Conservation (phyloP, 2,329 filamentous ascomycete genomes). For the Clarireedia monteithiana region DNA sequence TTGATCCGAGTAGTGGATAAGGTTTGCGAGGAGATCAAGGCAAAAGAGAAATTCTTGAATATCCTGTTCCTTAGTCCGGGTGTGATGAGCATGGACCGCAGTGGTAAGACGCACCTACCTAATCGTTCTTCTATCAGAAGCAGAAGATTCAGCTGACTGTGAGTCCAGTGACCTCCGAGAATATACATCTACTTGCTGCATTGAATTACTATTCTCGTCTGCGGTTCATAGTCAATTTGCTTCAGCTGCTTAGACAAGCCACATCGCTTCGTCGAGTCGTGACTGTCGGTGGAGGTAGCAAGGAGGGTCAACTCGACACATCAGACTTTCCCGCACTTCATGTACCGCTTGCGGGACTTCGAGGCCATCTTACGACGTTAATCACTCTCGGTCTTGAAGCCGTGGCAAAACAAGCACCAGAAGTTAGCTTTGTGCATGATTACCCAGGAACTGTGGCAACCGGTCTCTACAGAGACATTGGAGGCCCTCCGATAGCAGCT, state of each 20-base stretch:
- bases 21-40: slow-evolving; percentile 41
- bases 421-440: slow-evolving; percentile 41
- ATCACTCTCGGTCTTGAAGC: slow-evolving; percentile 44
- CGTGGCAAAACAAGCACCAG: slow-evolving; percentile 38
- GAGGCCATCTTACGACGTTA: slow-evolving; percentile 22
- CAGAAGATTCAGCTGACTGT: slow-evolving; percentile 30
- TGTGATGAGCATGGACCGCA: too few species aligned
- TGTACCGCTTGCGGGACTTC: slow-evolving; percentile 15
- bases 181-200: slow-evolving; percentile 23
- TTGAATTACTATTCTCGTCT: slow-evolving; percentile 47
- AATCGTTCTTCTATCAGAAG: too few species aligned
- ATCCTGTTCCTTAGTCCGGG: slow-evolving; percentile 43
- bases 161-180: slow-evolving; percentile 21
- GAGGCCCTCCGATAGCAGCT: slow-evolving; percentile 14
- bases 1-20: slow-evolving; percentile 41
- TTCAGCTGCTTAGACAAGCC: slow-evolving; percentile 40
- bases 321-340: slow-evolving; percentile 32
- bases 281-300: slow-evolving; percentile 42
- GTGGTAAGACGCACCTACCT: too few species aligned
- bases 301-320: slow-evolving; percentile 41
- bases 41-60: slow-evolving; percentile 45
- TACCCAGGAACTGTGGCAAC: slow-evolving; percentile 41
- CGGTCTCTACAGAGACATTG: slow-evolving; percentile 31
- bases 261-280: slow-evolving; percentile 35
- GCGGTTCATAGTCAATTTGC: slow-evolving; percentile 48